Conservation (phyloP, 371 early-diverging fungal species). For the Mortierella sp. region DNA sequence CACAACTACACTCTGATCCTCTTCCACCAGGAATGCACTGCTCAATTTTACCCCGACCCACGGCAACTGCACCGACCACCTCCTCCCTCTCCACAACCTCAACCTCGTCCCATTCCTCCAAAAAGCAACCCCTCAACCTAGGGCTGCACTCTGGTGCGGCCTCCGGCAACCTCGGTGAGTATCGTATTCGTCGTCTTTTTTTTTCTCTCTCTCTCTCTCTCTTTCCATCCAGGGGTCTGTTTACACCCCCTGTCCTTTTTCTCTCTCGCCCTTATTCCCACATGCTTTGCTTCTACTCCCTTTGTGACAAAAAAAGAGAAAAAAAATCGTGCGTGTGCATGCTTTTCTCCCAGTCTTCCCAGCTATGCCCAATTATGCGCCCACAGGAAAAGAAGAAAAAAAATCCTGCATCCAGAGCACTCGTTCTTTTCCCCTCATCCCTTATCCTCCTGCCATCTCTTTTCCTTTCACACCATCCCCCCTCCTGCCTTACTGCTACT, state of each 20-base stretch:
- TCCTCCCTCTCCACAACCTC: slow-evolving; percentile 13
- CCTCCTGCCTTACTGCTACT: too few relatives aligned
- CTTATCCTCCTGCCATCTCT: not conserved
- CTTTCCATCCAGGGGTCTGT: not conserved
- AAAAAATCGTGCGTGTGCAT: not conserved
- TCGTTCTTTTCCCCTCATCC: not conserved
- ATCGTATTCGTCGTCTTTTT: not conserved
- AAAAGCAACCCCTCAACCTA: slow-evolving; percentile 53
- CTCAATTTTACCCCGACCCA: not conserved
- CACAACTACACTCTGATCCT: not conserved
- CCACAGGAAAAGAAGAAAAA: not conserved
- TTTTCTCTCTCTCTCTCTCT: not conserved
- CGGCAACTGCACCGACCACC: slow-evolving; percentile 3
- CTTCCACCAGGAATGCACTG: not conserved
- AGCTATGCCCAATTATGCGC: slow-evolving; percentile 2
- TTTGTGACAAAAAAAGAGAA: not conserved
- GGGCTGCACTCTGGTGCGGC: slow-evolving; percentile 76
- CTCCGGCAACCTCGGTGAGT: slow-evolving; percentile 75
- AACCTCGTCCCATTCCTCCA: slow-evolving; percentile 9
- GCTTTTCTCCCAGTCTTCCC: slow-evolving; percentile 4
- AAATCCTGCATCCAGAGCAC: slow-evolving; percentile 5
- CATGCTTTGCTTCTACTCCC: not conserved
- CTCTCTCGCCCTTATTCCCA: not conserved
- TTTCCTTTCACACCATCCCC: not conserved
- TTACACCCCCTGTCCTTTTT: not conserved